These are phyloP conservation scores for Candida verbasci DNA, from an alignment of 805 yeast genomes.

Conservation along the genomic window DNA sequence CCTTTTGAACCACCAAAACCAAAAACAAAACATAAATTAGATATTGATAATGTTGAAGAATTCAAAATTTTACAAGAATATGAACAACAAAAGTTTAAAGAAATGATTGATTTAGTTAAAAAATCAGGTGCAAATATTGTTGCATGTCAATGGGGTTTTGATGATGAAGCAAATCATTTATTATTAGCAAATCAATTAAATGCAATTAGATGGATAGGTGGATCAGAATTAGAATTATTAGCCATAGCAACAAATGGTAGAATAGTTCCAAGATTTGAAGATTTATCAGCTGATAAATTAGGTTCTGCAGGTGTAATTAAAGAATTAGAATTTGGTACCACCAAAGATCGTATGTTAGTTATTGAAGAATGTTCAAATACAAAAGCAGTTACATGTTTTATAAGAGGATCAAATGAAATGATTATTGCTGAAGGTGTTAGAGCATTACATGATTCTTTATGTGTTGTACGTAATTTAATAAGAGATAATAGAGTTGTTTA, in stretches of 20 bases:
- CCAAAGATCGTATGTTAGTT: slow-evolving; percentile 92
- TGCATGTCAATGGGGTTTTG: slow-evolving; percentile 99
- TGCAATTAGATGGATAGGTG: slow-evolving; percentile 99
- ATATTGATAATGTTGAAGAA: slow-evolving; percentile 90
- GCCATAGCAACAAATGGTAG: slow-evolving; percentile 98
- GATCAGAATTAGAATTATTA: slow-evolving; percentile 89
- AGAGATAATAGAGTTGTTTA: slow-evolving; percentile 93
- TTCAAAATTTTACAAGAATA: slow-evolving; percentile 85
- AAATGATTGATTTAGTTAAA: slow-evolving; percentile 86
- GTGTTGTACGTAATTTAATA: slow-evolving; percentile 95
- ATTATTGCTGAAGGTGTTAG: slow-evolving; percentile 95
- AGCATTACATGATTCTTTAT: slow-evolving; percentile 92
- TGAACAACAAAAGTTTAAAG: slow-evolving; percentile 84
- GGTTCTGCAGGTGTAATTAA: slow-evolving; percentile 84
- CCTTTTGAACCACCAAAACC: slow-evolving; percentile 99
- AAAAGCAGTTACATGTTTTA: slow-evolving; percentile 85
- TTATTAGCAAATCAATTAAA: slow-evolving; percentile 83
- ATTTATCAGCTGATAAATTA: slow-evolving; percentile 71
- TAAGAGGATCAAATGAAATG: slow-evolving; percentile 97
- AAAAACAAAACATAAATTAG: slow-evolving; percentile 95
- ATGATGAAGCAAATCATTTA: slow-evolving; percentile 96
- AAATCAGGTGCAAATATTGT: slow-evolving; percentile 92
- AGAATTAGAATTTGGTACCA: slow-evolving; percentile 93
- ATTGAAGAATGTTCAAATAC: slow-evolving; percentile 85
- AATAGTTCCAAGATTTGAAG: slow-evolving; percentile 96